phyloP scores from a whole-genome alignment of 2,329 filamentous ascomycete species.

The Colletotrichum sp. region DNA sequence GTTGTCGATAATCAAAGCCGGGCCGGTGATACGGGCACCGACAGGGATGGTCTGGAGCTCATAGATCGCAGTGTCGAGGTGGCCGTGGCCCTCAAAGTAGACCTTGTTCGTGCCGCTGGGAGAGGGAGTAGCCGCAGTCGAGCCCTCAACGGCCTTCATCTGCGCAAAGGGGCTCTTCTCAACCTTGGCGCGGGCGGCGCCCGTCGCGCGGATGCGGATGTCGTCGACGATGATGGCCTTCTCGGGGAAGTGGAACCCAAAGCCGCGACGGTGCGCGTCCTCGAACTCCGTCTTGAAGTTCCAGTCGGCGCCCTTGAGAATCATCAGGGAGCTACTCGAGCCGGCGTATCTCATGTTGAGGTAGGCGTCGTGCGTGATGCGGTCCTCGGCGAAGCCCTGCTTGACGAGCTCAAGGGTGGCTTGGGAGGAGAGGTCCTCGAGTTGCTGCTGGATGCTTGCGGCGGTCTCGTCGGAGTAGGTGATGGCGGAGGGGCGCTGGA shows the following conservation, averaged over 20 bases:
- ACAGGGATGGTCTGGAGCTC: constrained; percentile 11
- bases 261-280: constrained; percentile 75
- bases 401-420: constrained; percentile 26
- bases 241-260: constrained; percentile 59
- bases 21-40: constrained; percentile 50
- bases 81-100: constrained; percentile 16
- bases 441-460: constrained; percentile 24
- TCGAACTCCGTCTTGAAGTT: constrained; percentile 70
- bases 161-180: constrained; percentile 21
- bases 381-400: constrained; percentile 35
- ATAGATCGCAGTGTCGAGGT: constrained; percentile 8
- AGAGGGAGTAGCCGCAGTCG: constrained; percentile 64
- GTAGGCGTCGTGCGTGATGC: constrained; percentile 46
- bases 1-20: constrained; percentile 74
- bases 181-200: constrained; percentile 11
- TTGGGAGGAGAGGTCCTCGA: constrained; percentile 36
- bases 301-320: constrained; percentile 30
- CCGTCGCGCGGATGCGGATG: constrained; percentile 22
- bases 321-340: constrained; percentile 45
- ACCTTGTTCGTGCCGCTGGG: constrained; percentile 60
- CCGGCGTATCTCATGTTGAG: constrained; percentile 49
- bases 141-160: constrained; percentile 9
- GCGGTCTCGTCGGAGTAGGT: constrained; percentile 23
- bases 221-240: constrained; percentile 39
- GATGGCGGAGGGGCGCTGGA: constrained; percentile 38